Conservation (phyloP, 192 early-diverging fungal genomes). For the Linnemannia exigua region DNA sequence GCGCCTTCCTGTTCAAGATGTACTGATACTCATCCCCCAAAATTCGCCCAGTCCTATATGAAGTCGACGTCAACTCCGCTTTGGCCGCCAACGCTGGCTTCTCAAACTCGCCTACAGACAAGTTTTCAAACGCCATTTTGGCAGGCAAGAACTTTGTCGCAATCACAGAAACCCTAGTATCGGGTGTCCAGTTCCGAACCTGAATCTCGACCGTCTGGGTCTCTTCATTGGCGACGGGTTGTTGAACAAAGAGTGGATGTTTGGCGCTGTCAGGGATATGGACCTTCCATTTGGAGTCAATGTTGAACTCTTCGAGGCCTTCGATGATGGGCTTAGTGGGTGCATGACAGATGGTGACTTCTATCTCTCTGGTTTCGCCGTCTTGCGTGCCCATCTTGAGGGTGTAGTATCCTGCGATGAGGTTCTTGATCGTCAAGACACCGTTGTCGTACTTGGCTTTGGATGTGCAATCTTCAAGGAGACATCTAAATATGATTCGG, state of each 20-base stretch:
- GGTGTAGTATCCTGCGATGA: constrained; percentile 36
- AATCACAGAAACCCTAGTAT: constrained; percentile 27
- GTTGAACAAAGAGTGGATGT: constrained; percentile 25
- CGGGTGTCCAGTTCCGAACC: constrained; percentile 30
- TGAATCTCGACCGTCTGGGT: constrained; percentile 17
- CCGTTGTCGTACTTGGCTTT: constrained; percentile 22
- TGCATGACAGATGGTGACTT: constrained; percentile 7
- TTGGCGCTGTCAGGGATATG: constrained; percentile 21
- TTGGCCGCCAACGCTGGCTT: constrained; percentile 9
- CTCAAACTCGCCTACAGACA: neutral
- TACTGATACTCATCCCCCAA: constrained; percentile 68
- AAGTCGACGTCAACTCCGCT: neutral
- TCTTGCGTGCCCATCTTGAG: constrained; percentile 2
- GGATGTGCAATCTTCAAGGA: constrained; percentile 19
- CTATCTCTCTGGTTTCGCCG: neutral
- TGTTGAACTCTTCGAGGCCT: constrained; percentile 21
- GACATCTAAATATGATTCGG: neutral
- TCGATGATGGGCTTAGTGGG: neutral
- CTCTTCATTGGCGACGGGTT: neutral
- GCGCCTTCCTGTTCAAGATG: constrained; percentile 61
- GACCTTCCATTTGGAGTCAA: constrained; percentile 31
- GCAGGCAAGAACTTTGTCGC: constrained; percentile 33
- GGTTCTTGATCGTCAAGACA: constrained; percentile 13
- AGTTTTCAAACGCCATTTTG: constrained; percentile 10
- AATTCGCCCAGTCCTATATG: constrained; percentile 41